Evolutionary conservation across 2,329 filamentous ascomycete species (phyloP), one percentile per base, ranked within the genome.

Genomic region (Esteya vermicola): DNA sequence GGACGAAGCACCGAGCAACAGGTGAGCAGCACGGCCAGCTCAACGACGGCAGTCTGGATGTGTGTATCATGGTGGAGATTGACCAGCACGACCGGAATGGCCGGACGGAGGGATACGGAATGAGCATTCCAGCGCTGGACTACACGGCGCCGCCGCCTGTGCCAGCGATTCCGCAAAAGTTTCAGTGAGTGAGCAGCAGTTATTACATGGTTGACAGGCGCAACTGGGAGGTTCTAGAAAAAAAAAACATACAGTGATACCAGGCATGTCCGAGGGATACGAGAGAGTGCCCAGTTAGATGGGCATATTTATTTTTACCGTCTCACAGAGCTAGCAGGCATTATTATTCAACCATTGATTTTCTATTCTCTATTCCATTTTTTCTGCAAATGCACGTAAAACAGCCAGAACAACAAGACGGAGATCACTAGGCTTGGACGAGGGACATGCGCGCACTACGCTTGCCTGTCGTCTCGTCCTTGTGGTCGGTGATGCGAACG

Each of bases 391-490:
- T n/a, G n/a, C n/a, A n/a, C n/a, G n/a, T n/a, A n/a, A n/a, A n/a
- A n/a, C n/a, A n/a, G n/a, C n/a, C n/a, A n/a, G n/a, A n/a, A n/a
- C n/a, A n/a, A n/a, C n/a, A n/a, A n/a, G n/a, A n/a, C n/a, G n/a
- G n/a, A n/a, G n/a, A 31, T 31, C 2, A 23, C 31, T 28, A 23
- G 2, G 22, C 27, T 21, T 23, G 4, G 2, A 81, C 62, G 53
- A 83, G 56, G 60, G 79, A 77, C 67, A 91, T 71, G 68, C 79
- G 85, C 19, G 88, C 81, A 49, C 84, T 89, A 48, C 91, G 76
- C 78, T 96, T 98, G 41, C 91, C 91, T n/a, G 89, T 95, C 44
- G 76, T 76, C 63, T 93, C 85, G 58, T 98, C 91, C 67, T 88
- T 85, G 55, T 93, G 81, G 57, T 96, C 93, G 52, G 78, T 84